phyloP scores from a whole-genome alignment of 192 early-diverging fungal genomes.

The Chytriomyces hyalinus region DNA sequence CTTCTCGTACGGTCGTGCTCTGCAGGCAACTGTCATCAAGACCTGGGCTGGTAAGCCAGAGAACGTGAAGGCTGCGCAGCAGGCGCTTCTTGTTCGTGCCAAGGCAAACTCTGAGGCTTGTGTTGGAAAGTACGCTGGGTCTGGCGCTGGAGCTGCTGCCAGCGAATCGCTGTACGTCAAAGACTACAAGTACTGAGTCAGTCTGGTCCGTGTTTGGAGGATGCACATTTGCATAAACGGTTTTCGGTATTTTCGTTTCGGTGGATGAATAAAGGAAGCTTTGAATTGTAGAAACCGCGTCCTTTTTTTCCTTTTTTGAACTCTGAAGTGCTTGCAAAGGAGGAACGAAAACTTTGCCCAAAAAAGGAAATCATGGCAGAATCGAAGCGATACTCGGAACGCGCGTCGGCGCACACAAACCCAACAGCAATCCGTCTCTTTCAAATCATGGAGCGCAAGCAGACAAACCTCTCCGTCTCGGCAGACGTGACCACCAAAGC shows the following conservation, averaged over 20 bases:
- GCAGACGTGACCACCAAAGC: conserved; percentile 89
- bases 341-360: too few relatives aligned
- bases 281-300: too few relatives aligned
- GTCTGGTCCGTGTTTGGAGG: too few relatives aligned
- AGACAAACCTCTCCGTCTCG: conserved; percentile 88
- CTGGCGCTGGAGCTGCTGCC: conserved; percentile 27
- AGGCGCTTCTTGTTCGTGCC: conserved; percentile 43
- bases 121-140: conserved; percentile 40
- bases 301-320: too few relatives aligned
- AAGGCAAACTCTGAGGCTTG: conserved; percentile 49
- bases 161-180: conserved; percentile 48
- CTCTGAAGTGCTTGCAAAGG: too few relatives aligned
- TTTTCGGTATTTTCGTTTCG: too few relatives aligned
- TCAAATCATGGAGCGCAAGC: conserved; percentile 84
- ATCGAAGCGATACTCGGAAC: conserved; percentile 62
- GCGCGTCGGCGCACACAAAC: conserved; percentile 73
- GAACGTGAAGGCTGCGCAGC: conserved; percentile 51
- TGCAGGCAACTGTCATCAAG: conserved; percentile 53
- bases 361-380: too few relatives aligned
- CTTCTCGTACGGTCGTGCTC: conserved; percentile 53
- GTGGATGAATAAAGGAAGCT: too few relatives aligned
- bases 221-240: too few relatives aligned
- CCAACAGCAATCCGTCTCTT: conserved; percentile 78
- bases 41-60: conserved; percentile 49
- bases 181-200: conserved; percentile 50